These are phyloP conservation scores for Ramichloridium luteum DNA, from an alignment of 2,329 filamentous ascomycete genomes.

Conservation along the genomic window DNA sequence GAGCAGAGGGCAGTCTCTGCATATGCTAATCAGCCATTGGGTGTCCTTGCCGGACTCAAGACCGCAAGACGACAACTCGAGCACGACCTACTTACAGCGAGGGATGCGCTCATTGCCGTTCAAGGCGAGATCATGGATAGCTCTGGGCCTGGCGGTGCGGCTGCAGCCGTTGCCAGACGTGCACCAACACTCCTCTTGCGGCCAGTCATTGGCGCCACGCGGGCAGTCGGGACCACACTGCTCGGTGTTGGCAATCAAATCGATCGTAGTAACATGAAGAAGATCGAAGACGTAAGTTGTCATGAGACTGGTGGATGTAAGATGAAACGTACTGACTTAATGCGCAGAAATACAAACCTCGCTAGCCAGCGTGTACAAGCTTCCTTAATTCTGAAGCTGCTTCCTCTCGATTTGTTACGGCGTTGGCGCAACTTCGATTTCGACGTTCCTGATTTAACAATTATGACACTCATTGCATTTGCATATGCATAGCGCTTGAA, in stretches of 20 bases:
- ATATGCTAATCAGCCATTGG: conserved; percentile 88
- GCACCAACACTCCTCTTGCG: conserved; percentile 89
- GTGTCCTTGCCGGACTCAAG: conserved; percentile 72
- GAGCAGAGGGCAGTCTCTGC: conserved; percentile 70
- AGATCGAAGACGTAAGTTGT: conserved; percentile 73
- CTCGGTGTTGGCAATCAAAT: conserved; percentile 86
- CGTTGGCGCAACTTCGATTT: too few species aligned
- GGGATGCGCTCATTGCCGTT: conserved; percentile 88
- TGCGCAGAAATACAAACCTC: conserved; percentile 24
- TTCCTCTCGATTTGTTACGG: too few species aligned
- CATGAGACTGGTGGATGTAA: too few species aligned
- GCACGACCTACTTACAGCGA: conserved; percentile 72
- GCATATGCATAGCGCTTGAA: too few species aligned
- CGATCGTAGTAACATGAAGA: conserved; percentile 67
- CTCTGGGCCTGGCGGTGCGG: conserved; percentile 65
- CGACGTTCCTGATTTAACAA: too few species aligned
- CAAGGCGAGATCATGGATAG: conserved; percentile 85
- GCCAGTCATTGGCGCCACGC: conserved; percentile 80
- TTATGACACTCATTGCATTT: too few species aligned
- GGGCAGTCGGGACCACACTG: conserved; percentile 77
- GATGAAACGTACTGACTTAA: conserved; percentile 15
- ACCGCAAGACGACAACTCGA: conserved; percentile 74
- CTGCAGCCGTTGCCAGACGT: conserved; percentile 62
- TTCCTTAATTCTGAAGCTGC: too few species aligned
- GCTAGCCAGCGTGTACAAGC: too few species aligned